Evolutionary conservation across 1,139 yeast species (phyloP).

Genomic region (Pichia sp.): DNA sequence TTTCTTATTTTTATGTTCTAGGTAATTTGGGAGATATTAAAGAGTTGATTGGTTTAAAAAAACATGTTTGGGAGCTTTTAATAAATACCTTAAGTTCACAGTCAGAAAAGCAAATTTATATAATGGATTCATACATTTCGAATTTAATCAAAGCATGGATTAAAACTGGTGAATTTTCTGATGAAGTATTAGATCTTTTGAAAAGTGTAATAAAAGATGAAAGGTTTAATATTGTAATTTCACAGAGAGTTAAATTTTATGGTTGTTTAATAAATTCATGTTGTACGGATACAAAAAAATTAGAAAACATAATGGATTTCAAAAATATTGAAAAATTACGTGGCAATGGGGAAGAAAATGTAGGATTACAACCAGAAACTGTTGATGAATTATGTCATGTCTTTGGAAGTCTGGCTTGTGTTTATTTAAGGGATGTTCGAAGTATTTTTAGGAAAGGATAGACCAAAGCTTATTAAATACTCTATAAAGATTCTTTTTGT

Average conservation of each 20-base stretch:
- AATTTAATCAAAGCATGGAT: conserved; percentile 5
- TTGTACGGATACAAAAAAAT: neutral
- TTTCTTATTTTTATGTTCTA: conserved; percentile 6
- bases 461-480: neutral
- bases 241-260: neutral
- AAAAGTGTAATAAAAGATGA: neutral
- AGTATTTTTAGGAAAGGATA: conserved; percentile 5
- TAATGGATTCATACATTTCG: conserved; percentile 6
- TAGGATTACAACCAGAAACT: neutral
- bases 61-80: neutral
- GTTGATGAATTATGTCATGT: conserved; percentile 3
- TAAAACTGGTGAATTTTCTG: neutral
- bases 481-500: too few relatives aligned
- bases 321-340: neutral
- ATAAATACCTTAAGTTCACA: neutral
- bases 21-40: conserved; percentile 1
- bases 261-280: neutral
- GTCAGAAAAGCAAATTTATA: neutral
- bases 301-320: neutral
- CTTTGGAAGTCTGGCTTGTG: conserved; percentile 6
- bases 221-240: neutral
- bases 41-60: conserved; percentile 2
- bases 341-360: neutral
- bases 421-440: conserved; percentile 7
- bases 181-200: neutral